A percentile compares a stretch with the other conserved stretches of the same genome.
Evolutionary conservation across 2,329 filamentous ascomycete species (phyloP).

Genomic region (Chaetomiaceae sp.): DNA sequence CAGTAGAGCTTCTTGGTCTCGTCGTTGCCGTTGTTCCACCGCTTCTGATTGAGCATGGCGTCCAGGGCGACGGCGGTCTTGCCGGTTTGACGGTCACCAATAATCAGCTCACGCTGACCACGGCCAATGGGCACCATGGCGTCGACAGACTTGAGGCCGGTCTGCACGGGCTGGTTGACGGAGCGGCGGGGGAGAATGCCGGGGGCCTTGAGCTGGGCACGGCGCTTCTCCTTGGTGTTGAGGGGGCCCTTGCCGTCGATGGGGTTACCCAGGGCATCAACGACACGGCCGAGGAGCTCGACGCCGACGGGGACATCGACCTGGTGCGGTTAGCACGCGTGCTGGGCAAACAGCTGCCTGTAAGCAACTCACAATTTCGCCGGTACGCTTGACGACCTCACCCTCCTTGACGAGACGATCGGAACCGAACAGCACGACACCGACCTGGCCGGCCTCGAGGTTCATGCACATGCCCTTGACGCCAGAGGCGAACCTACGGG

Average conservation of each 20-base stretch:
- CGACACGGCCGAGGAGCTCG: constrained; percentile 93
- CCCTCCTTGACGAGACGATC: constrained; percentile 99
- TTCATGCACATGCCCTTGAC: constrained; percentile 99
- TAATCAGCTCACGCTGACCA: constrained; percentile 99
- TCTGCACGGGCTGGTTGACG: constrained; percentile 98
- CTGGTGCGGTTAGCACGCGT: constrained; percentile 41
- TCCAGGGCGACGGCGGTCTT: constrained; percentile 99
- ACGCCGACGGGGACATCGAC: constrained; percentile 93
- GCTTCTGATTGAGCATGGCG: constrained; percentile 98
- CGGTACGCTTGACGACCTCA: constrained; percentile 99
- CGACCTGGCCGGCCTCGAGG: constrained; percentile 99
- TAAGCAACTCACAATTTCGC: constrained; percentile 77
- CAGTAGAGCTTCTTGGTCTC: constrained; percentile 99
- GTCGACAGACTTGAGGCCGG: constrained; percentile 97
- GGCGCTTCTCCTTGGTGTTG: constrained; percentile 84
- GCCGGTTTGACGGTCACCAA: constrained; percentile 99
- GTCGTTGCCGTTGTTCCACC: constrained; percentile 83
- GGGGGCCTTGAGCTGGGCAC: constrained; percentile 98
- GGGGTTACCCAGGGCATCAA: constrained; percentile 97
- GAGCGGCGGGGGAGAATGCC: constrained; percentile 95
- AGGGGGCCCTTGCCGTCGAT: constrained; percentile 99
- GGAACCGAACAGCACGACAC: constrained; percentile 99
- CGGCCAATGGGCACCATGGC: constrained; percentile 99
- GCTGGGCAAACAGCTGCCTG: background rate
- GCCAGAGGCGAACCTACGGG: constrained; percentile 86